A percentile compares a stretch with the other conserved stretches of the same genome.
These are phyloP conservation scores for Elongisporangium anandrum DNA, from an alignment of 352 stramenopile species.

Conservation along the genomic window DNA sequence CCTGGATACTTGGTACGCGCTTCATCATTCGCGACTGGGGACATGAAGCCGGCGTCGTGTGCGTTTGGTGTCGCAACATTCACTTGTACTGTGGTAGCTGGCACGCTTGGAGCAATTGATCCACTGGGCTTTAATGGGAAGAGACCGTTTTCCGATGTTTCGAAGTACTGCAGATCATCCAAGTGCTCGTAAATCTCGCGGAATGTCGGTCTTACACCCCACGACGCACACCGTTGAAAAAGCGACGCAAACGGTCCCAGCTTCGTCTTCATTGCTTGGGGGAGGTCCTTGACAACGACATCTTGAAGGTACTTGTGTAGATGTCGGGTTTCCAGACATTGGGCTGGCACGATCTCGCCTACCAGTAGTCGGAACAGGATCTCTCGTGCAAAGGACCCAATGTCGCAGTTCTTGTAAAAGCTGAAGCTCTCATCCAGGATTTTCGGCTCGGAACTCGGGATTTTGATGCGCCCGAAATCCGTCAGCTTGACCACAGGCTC, in stretches of 20 bases:
- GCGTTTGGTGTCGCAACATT: constrained; percentile 1
- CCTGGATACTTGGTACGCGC: constrained; percentile 1
- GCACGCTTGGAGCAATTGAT: neutral
- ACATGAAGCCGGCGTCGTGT: constrained; percentile 43
- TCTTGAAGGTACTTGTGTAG: constrained; percentile 77
- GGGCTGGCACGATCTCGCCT: constrained; percentile 70
- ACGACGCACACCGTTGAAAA: constrained; percentile 71
- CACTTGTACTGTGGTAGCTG: neutral
- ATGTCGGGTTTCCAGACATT: constrained; percentile 64
- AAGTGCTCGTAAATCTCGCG: constrained; percentile 76
- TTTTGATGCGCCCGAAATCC: constrained; percentile 79
- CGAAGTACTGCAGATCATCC: constrained; percentile 76
- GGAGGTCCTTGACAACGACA: constrained; percentile 59
- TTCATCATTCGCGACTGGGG: constrained; percentile 33
- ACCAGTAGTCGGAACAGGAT: constrained; percentile 78
- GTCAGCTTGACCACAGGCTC: constrained; percentile 80
- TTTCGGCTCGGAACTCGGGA: constrained; percentile 54
- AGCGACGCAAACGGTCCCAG: constrained; percentile 66
- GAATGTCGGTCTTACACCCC: constrained; percentile 77
- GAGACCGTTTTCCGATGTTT: constrained; percentile 64
- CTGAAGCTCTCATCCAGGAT: constrained; percentile 73
- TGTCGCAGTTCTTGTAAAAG: constrained; percentile 83
- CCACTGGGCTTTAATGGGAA: constrained; percentile 70
- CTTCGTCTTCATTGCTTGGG: constrained; percentile 42
- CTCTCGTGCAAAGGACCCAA: constrained; percentile 72